Conservation (phyloP, 2,329 filamentous ascomycete species). For the Alternaria gansuensis region DNA sequence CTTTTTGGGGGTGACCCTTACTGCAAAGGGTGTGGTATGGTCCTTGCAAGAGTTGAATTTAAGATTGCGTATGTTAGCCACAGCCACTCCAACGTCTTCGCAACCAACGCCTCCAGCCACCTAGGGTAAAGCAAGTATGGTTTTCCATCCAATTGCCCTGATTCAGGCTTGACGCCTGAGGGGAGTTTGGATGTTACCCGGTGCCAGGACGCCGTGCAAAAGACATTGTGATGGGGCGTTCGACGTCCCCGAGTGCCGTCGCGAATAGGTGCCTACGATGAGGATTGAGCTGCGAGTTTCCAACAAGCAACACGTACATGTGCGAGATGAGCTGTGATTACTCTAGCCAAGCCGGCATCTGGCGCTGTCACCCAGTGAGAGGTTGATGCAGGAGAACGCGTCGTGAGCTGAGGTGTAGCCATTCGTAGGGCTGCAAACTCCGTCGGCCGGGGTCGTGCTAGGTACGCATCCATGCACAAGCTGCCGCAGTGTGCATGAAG, state of each 20-base stretch:
- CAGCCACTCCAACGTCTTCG: slow-evolving; percentile 18
- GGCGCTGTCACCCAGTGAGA: slow-evolving; percentile 22
- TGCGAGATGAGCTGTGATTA: slow-evolving; percentile 19
- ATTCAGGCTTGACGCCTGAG: slow-evolving; percentile 30
- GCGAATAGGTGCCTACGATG: not conserved
- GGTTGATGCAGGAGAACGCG: slow-evolving; percentile 28
- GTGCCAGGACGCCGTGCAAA: slow-evolving; percentile 16
- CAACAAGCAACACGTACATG: slow-evolving; percentile 21
- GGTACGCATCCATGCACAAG: slow-evolving; percentile 17
- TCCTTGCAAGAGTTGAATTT: slow-evolving; percentile 22
- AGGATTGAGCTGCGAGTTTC: slow-evolving; percentile 3
- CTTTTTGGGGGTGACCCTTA: slow-evolving; percentile 33
- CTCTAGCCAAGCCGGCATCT: slow-evolving; percentile 14
- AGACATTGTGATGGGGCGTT: slow-evolving; percentile 3
- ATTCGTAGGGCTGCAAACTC: slow-evolving; percentile 23
- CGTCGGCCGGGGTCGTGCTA: slow-evolving; percentile 9
- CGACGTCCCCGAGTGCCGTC: slow-evolving; percentile 2
- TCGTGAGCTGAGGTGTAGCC: slow-evolving; percentile 21
- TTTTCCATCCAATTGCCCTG: slow-evolving; percentile 23
- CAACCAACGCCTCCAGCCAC: slow-evolving; percentile 24
- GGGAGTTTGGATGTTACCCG: slow-evolving; percentile 20
- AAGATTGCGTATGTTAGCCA: slow-evolving; percentile 46
- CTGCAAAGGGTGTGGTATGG: slow-evolving; percentile 33
- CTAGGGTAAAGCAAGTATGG: slow-evolving; percentile 23
- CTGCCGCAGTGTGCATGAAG: slow-evolving; percentile 27